These are phyloP conservation scores for Gonapodya prolifera DNA, from an alignment of 192 early-diverging fungal genomes.

Conservation along the genomic window DNA sequence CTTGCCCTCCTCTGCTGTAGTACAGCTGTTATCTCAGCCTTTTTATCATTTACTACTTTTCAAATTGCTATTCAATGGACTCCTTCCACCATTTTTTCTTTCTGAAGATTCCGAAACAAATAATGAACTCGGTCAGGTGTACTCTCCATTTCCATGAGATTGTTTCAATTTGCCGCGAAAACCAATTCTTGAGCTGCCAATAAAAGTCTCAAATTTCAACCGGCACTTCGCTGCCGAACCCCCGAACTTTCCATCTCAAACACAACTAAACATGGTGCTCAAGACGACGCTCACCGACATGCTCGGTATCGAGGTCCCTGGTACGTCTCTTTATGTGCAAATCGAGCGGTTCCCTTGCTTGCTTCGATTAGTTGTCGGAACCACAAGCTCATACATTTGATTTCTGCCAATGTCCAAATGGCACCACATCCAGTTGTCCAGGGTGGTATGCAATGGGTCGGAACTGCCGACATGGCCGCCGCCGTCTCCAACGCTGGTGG, in stretches of 20 bases:
- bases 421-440: conserved; percentile 14
- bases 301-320: conserved; percentile 56
- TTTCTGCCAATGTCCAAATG: conserved; percentile 1
- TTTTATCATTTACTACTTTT: too few species aligned
- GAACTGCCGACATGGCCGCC: conserved; percentile 36
- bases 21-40: too few species aligned
- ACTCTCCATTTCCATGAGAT: too few species aligned
- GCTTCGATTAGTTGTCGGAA: conserved; percentile 5
- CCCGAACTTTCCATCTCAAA: neutral
- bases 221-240: too few species aligned
- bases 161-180: too few species aligned
- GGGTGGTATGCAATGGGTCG: conserved; percentile 74
- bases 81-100: too few species aligned
- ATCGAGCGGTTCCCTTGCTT: neutral
- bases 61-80: too few species aligned
- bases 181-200: too few species aligned
- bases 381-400: conserved; percentile 5
- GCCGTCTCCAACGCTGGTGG: conserved; percentile 74
- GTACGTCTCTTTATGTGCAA: neutral
- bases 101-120: too few species aligned
- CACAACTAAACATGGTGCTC: conserved; percentile 33
- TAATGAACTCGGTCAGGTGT: too few species aligned
- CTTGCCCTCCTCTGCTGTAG: too few species aligned
- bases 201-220: too few species aligned
- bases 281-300: conserved; percentile 48